Base-by-base conservation (phyloP, 2,329 filamentous ascomycete genomes). In the Botrytis cinerea region DNA sequence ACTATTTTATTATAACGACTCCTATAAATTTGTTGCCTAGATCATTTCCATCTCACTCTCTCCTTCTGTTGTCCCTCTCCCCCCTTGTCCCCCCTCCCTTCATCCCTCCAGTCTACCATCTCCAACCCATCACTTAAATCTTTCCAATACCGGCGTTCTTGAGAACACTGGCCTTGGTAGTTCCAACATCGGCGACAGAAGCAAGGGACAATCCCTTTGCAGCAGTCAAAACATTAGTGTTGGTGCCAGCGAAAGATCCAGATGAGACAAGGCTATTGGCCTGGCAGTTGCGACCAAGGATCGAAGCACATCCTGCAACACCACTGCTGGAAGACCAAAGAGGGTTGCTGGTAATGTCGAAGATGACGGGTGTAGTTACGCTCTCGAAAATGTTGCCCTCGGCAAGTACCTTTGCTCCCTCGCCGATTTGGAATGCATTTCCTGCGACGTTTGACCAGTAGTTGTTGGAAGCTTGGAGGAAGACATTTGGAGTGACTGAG, bases 391-490 rank as follows among this genome's bases (percentile, higher is more conserved):
- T 18, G 51, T 70, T 70, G n/a, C 51, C 67, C 32, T 70, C 51
- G 3, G 51, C 51, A 18, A 70, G 67, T 8, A 57, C 67, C n/a
- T 32, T 70, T 12, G 18, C 67, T 57, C 54, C 54, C 2, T 46
- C 43, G n/a, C 28, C 51, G 20, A 57, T 45, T 35, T 70, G 51
- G 8, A 70, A 59, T 25, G 43, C 38, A 9, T 35, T 32, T 22
- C 67, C 67, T 20, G 9, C 14, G 38, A 59, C 6, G 6, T 57
- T 1, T 10, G 38, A 59, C 67, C 67, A 70, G 18, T 59, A 32
- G 5, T 70, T 70, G 67, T 70, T 70, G 25, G 28, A 51, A 45
- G 67, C 67, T 28, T 70, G 67, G 38, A 70, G 16, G 16, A 60
- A 59, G 18, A 59, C 54, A 25, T n/a, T 70, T 28, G 62, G 43